These are phyloP conservation scores for Talaromyces sp. DNA, from an alignment of 2,329 filamentous ascomycete genomes.

Conservation along the genomic window DNA sequence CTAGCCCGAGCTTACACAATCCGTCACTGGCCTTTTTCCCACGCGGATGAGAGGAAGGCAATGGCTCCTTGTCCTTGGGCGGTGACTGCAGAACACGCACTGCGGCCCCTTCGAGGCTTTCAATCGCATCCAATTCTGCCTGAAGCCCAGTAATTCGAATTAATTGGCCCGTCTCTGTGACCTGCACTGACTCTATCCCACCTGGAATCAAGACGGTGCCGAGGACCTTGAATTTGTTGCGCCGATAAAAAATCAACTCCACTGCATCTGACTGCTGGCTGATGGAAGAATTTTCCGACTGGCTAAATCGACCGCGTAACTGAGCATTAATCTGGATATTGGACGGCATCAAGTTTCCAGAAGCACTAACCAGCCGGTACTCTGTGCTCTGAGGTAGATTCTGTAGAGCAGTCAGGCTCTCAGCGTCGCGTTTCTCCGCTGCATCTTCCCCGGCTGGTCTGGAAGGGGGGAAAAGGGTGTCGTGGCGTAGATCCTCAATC, in stretches of 20 bases:
- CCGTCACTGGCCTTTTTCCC: not conserved
- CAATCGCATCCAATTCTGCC: slow-evolving; percentile 7
- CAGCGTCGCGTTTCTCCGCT: not conserved
- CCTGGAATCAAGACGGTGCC: slow-evolving; percentile 5
- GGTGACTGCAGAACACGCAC: slow-evolving; percentile 5
- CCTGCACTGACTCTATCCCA: not conserved
- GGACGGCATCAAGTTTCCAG: not conserved
- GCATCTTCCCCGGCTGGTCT: not conserved
- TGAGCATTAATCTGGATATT: slow-evolving; percentile 3
- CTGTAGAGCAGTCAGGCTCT: not conserved
- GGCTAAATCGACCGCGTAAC: slow-evolving; percentile 5
- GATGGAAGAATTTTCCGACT: not conserved
- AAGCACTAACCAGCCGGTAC: not conserved
- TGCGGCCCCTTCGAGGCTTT: slow-evolving; percentile 5
- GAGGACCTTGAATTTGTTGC: slow-evolving; percentile 10
- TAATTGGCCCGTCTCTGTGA: not conserved
- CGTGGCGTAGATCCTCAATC: not conserved
- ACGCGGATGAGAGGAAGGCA: not conserved
- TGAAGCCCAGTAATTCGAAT: not conserved
- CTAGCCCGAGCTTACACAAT: not conserved
- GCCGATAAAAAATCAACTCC: slow-evolving; percentile 8
- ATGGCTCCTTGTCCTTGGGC: not conserved
- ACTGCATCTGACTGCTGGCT: not conserved
- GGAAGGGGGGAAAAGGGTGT: not conserved
- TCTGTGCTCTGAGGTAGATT: not conserved